Evolutionary conservation across 164 flowering plant species (phyloP).

Genomic region (Magnolia officinalis): DNA sequence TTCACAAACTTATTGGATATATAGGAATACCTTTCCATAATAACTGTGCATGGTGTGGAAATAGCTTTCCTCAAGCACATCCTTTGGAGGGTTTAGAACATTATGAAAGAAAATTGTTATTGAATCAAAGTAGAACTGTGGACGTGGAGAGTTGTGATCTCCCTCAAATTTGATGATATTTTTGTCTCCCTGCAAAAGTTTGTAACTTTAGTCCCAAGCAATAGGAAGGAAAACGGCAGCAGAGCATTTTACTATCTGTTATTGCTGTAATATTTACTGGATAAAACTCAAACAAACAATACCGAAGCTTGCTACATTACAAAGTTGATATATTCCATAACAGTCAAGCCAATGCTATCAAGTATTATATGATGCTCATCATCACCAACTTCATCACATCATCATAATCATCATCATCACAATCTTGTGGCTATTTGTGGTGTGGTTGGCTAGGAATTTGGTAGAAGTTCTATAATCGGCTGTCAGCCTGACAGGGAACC

Average conservation of each 20-base stretch:
- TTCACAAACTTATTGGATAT: neutral
- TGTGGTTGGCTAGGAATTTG: no score
- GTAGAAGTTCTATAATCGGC: no score
- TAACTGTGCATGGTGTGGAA: slow-evolving; percentile 44
- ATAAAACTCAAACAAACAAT: neutral
- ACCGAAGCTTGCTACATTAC: neutral
- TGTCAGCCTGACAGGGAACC: no score
- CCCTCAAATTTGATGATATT: slow-evolving; percentile 97
- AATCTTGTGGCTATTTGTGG: no score
- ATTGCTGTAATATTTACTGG: neutral
- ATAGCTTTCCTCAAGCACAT: slow-evolving; percentile 44
- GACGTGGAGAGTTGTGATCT: slow-evolving; percentile 94
- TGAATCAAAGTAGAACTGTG: slow-evolving; percentile 91
- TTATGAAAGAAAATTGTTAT: slow-evolving; percentile 88
- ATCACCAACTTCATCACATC: no score
- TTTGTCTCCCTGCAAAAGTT: slow-evolving; percentile 84
- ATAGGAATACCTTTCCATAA: slow-evolving; percentile 51
- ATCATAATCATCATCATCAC: no score
- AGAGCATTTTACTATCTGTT: neutral
- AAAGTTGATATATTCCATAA: neutral
- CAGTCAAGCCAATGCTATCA: no score
- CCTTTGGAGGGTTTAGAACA: slow-evolving; percentile 86
- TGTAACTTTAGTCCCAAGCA: neutral
- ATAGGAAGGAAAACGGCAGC: neutral
- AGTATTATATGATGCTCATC: no score